Conservation (phyloP, 2,329 filamentous ascomycete species). For the Aspergillus piperis region DNA sequence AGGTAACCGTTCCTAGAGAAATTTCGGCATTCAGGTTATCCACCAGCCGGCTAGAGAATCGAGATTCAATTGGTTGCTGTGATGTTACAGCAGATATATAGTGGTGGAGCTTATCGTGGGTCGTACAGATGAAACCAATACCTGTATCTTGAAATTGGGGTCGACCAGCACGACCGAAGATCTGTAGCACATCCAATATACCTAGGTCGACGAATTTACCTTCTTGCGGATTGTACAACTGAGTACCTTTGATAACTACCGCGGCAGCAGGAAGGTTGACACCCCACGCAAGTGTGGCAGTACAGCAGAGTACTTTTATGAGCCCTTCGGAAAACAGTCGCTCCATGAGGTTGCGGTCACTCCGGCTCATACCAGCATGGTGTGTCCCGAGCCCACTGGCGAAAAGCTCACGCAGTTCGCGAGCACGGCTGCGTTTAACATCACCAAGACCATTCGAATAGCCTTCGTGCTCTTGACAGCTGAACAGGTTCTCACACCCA, state of each 20-base stretch:
- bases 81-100: conserved; percentile 92
- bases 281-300: conserved; percentile 96
- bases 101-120: conserved; percentile 86
- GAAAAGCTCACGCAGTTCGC: conserved; percentile 84
- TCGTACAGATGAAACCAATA: conserved; percentile 97
- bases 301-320: conserved; percentile 97
- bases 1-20: conserved; percentile 89
- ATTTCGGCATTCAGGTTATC: conserved; percentile 98
- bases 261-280: conserved; percentile 96
- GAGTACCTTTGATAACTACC: conserved; percentile 96
- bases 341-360: conserved; percentile 95
- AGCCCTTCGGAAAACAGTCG: conserved; percentile 86
- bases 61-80: conserved; percentile 96
- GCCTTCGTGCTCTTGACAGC: conserved; percentile 73
- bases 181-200: conserved; percentile 94
- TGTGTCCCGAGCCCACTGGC: conserved; percentile 92
- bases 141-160: conserved; percentile 97
- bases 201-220: conserved; percentile 96
- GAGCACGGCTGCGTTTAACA: conserved; percentile 80
- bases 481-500: conserved; percentile 76
- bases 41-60: conserved; percentile 87
- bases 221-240: conserved; percentile 93
- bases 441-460: conserved; percentile 80
- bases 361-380: conserved; percentile 93
- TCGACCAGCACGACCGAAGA: conserved; percentile 96